Evolutionary conservation across 352 stramenopile genomes (phyloP).

Genomic region (Thraustotheca clavata): DNA sequence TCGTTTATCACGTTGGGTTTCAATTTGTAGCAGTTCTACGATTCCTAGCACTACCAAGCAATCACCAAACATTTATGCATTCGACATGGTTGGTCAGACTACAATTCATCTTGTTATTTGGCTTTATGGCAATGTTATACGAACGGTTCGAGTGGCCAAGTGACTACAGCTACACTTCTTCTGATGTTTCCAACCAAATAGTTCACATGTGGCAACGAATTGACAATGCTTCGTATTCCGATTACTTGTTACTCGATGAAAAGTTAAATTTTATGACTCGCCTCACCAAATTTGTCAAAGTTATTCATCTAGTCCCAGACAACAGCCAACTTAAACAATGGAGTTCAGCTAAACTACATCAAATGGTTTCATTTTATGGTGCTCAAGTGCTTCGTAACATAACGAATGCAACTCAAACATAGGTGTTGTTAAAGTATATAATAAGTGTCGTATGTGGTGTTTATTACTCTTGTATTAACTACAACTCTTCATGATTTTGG

Average conservation of each 20-base stretch:
- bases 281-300: not conserved
- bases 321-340: not conserved
- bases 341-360: not conserved
- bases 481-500: slow-evolving; percentile 10
- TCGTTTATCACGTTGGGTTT: slow-evolving; percentile 10
- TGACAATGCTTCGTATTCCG: slow-evolving; percentile 11
- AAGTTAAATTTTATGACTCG: not conserved
- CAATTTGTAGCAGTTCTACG: slow-evolving; percentile 5
- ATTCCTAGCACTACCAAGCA: not conserved
- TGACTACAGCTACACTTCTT: slow-evolving; percentile 3
- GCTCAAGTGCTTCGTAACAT: not conserved
- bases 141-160: slow-evolving; percentile 5
- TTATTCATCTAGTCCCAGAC: not conserved
- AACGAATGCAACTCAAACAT: not conserved
- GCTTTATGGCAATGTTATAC: slow-evolving; percentile 1
- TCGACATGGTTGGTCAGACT: slow-evolving; percentile 10
- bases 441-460: not conserved
- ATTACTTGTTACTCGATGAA: not conserved
- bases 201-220: slow-evolving; percentile 13
- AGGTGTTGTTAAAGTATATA: not conserved
- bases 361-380: not conserved
- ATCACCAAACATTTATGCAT: not conserved
- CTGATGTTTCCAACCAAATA: not conserved
- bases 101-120: slow-evolving; percentile 15
- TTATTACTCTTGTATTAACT: not conserved